Evolutionary conservation across 1,284 basidiomycete genomes (phyloP).

Genomic region (Irpex sp.): DNA sequence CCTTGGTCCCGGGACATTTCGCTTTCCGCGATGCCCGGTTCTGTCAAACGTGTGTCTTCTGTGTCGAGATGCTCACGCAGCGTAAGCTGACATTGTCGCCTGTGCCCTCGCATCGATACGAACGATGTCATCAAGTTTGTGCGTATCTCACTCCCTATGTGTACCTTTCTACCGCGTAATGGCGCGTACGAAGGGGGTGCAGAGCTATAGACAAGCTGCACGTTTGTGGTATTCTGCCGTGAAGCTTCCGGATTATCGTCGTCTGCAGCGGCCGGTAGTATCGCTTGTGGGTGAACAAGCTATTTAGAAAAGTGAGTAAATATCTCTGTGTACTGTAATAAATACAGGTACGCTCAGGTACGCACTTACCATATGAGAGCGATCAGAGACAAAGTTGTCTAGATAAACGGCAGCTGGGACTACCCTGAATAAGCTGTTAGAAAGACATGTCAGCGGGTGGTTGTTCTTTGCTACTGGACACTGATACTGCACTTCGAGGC

Average conservation of each 20-base stretch:
- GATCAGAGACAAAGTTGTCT: conserved; percentile 68
- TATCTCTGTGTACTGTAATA: no score
- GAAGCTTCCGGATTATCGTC: conserved; percentile 5
- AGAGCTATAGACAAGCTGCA: neutral
- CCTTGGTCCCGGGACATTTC: no score
- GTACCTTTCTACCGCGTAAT: conserved; percentile 46
- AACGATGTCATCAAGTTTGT: conserved; percentile 64
- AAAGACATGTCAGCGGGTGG: neutral
- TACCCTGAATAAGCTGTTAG: conserved; percentile 39
- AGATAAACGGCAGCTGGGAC: conserved; percentile 50
- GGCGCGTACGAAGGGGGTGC: conserved; percentile 49
- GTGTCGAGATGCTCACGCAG: neutral
- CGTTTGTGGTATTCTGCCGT: conserved; percentile 22
- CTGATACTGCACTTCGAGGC: no score
- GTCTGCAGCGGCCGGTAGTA: neutral
- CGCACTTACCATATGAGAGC: conserved; percentile 68
- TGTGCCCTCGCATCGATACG: conserved; percentile 44
- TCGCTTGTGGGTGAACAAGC: neutral
- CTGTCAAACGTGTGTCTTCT: neutral
- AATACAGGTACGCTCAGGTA: neutral
- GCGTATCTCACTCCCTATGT: conserved; percentile 30
- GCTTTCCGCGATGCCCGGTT: neutral
- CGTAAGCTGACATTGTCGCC: conserved; percentile 7
- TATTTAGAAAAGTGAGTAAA: no score
- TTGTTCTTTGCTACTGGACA: no score